These are phyloP conservation scores for Cytospora piceae DNA, from an alignment of 2,329 filamentous ascomycete species.

Conservation along the genomic window DNA sequence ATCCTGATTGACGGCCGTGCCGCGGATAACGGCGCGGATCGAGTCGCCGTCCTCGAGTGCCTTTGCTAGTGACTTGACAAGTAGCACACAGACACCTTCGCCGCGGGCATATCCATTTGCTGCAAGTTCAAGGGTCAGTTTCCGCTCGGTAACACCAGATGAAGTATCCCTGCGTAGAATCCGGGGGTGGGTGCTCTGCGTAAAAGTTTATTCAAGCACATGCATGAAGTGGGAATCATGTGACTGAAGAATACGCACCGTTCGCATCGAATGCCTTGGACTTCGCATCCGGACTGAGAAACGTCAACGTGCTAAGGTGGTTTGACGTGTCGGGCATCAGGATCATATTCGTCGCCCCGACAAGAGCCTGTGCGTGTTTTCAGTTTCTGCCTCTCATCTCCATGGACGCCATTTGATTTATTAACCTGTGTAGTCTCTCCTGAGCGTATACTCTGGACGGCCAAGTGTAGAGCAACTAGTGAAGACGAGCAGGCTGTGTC, in stretches of 20 bases:
- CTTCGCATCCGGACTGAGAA: conserved; percentile 42
- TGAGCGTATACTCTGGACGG: conserved; percentile 42
- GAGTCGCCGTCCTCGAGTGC: conserved; percentile 30
- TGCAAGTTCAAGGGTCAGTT: conserved; percentile 4
- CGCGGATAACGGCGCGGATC: conserved; percentile 49
- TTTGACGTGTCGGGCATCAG: conserved; percentile 41
- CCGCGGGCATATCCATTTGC: conserved; percentile 57
- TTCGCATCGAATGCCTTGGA: conserved; percentile 48
- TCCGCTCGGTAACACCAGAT: background rate
- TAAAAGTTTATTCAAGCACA: too few species aligned
- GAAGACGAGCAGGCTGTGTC: conserved; percentile 52
- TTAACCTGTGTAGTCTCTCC: conserved; percentile 42
- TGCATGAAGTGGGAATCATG: background rate
- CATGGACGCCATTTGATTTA: background rate
- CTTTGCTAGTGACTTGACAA: conserved; percentile 39
- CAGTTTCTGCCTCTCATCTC: conserved; percentile 34
- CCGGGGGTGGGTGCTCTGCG: background rate
- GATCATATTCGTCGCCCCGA: conserved; percentile 41
- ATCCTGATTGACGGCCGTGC: conserved; percentile 49
- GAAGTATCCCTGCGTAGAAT: background rate
- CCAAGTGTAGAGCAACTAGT: conserved; percentile 47
- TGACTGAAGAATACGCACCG: conserved; percentile 32
- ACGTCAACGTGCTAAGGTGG: conserved; percentile 41
- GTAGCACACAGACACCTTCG: conserved; percentile 51
- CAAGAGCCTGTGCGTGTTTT: conserved; percentile 36